Evolutionary conservation across 2,329 filamentous ascomycete species (phyloP).

Genomic region (Aspergillus niger): DNA sequence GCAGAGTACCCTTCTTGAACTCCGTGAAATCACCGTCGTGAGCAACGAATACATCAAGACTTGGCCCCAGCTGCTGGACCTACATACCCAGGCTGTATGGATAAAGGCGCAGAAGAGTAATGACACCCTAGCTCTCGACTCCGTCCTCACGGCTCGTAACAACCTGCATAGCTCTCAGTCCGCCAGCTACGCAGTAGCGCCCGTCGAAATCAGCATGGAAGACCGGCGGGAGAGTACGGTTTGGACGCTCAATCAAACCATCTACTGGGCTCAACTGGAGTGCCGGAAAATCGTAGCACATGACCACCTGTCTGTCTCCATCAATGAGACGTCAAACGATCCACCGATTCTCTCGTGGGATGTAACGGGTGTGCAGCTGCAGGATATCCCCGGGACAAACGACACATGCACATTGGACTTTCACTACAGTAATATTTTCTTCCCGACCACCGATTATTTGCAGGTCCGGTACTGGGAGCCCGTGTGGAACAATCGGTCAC

Average conservation of each 20-base stretch:
- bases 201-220: slow-evolving; percentile 33
- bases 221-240: slow-evolving; percentile 26
- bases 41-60: slow-evolving; percentile 27
- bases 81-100: slow-evolving; percentile 34
- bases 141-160: slow-evolving; percentile 21
- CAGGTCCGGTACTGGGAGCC: slow-evolving; percentile 41
- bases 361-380: slow-evolving; percentile 28
- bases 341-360: slow-evolving; percentile 31
- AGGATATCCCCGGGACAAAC: slow-evolving; percentile 12
- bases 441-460: slow-evolving; percentile 31
- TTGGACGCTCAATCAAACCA: slow-evolving; percentile 36
- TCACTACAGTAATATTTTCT: slow-evolving; percentile 33
- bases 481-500: slow-evolving; percentile 19
- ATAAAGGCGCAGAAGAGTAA: slow-evolving; percentile 32
- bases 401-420: slow-evolving; percentile 32
- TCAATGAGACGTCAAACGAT: slow-evolving; percentile 21
- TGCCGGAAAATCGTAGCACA: slow-evolving; percentile 27
- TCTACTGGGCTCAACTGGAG: slow-evolving; percentile 34
- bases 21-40: slow-evolving; percentile 30
- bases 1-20: slow-evolving; percentile 35
- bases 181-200: slow-evolving; percentile 32
- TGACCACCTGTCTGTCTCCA: slow-evolving; percentile 23
- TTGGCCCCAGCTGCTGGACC: slow-evolving; percentile 32
- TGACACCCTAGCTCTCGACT: slow-evolving; percentile 25
- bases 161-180: slow-evolving; percentile 29